These are phyloP conservation scores for Verticillium longisporum DNA, from an alignment of 2,329 filamentous ascomycete genomes.

Conservation along the genomic window DNA sequence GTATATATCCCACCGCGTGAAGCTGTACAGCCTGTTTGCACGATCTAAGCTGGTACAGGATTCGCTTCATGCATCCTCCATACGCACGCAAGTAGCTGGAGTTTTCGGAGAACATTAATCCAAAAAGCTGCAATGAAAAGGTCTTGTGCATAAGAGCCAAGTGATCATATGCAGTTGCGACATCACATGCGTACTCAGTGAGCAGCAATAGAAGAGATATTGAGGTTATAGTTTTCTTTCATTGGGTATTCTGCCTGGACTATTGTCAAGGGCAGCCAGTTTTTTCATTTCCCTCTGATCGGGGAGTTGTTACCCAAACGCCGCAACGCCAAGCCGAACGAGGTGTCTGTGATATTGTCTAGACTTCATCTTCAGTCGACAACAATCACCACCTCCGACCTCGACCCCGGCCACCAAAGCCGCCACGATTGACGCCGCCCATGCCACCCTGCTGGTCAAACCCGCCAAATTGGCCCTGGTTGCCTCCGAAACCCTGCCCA, in stretches of 20 bases:
- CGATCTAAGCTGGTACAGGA: too few relatives aligned
- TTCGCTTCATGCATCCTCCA: too few relatives aligned
- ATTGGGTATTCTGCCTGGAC: neutral
- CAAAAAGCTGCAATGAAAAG: too few relatives aligned
- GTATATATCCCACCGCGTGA: too few relatives aligned
- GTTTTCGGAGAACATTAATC: too few relatives aligned
- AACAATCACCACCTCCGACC: slow-evolving; percentile 16
- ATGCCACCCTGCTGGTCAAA: slow-evolving; percentile 43
- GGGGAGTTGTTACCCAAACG: neutral
- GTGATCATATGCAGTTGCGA: too few relatives aligned
- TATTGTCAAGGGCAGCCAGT: neutral
- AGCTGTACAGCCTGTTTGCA: too few relatives aligned
- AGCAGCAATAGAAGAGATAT: neutral
- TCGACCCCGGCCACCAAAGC: slow-evolving; percentile 19
- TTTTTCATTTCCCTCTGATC: neutral
- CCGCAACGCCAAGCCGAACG: neutral
- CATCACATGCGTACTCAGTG: neutral
- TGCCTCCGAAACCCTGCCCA: slow-evolving; percentile 44
- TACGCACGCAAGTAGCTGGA: too few relatives aligned
- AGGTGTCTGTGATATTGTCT: neutral
- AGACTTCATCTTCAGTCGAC: neutral
- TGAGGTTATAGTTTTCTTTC: neutral
- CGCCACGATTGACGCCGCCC: slow-evolving; percentile 26
- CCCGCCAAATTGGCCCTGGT: slow-evolving; percentile 42
- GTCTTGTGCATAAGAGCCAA: too few relatives aligned